phyloP scores from a whole-genome alignment of 192 early-diverging fungal genomes.

The Coemansia sp. region DNA sequence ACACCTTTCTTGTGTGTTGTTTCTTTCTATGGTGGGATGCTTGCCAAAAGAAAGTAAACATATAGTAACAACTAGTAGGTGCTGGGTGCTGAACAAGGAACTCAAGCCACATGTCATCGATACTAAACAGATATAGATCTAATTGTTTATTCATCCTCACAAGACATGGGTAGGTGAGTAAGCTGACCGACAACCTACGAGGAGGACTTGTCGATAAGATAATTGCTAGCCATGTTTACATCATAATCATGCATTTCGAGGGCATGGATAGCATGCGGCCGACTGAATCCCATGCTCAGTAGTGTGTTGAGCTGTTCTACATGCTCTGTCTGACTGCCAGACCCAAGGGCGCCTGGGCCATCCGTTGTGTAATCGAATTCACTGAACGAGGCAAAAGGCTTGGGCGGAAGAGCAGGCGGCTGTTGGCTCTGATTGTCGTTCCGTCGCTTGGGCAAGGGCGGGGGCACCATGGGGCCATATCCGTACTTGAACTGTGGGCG shows the following conservation, averaged over 20 bases:
- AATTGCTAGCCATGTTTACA: slow-evolving; percentile 72
- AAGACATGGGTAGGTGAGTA: too few relatives aligned
- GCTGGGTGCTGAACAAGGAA: too few relatives aligned
- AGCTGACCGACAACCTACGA: background rate
- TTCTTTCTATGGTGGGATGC: too few relatives aligned
- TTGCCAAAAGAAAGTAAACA: too few relatives aligned
- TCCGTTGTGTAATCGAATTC: slow-evolving; percentile 50
- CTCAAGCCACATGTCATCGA: too few relatives aligned
- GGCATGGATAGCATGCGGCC: slow-evolving; percentile 65
- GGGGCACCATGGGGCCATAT: slow-evolving; percentile 12
- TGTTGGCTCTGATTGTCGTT: slow-evolving; percentile 17
- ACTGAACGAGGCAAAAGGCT: slow-evolving; percentile 48
- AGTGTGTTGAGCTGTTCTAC: slow-evolving; percentile 59
- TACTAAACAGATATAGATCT: background rate
- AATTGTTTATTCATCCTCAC: background rate
- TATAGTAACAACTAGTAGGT: too few relatives aligned
- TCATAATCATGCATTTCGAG: slow-evolving; percentile 73
- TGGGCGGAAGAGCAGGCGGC: slow-evolving; percentile 46
- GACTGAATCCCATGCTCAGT: slow-evolving; percentile 73
- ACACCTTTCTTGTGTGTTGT: too few relatives aligned
- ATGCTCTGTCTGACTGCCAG: slow-evolving; percentile 21
- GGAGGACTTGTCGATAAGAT: slow-evolving; percentile 63
- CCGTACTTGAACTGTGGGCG: background rate
- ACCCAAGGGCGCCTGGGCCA: slow-evolving; percentile 15
- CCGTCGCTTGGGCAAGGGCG: slow-evolving; percentile 15